These are phyloP conservation scores for Leptographium galeiforme DNA, from an alignment of 2,329 filamentous ascomycete species.

Conservation along the genomic window DNA sequence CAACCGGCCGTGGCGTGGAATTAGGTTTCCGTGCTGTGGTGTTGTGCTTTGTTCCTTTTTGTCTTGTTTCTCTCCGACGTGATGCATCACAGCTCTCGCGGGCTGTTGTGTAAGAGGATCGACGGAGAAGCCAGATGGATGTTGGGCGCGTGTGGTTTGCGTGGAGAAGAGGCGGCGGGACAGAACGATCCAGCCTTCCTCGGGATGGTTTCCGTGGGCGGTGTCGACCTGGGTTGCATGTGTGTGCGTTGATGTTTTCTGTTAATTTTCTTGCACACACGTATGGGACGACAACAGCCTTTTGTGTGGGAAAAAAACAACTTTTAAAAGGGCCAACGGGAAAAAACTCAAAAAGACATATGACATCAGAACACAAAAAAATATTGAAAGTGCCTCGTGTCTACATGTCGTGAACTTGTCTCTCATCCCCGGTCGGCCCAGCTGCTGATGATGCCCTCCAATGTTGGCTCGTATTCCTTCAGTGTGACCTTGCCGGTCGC, in stretches of 20 bases:
- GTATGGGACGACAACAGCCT: background rate
- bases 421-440: constrained; percentile 48
- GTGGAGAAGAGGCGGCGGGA: background rate
- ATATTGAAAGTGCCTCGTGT: background rate
- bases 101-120: constrained; percentile 3
- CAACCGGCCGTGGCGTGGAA: background rate
- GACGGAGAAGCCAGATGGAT: constrained; percentile 2
- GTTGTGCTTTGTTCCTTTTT: background rate
- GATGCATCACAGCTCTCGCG: background rate
- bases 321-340: background rate
- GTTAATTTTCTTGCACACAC: constrained; percentile 4
- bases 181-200: background rate
- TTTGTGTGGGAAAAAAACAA: constrained; percentile 1
- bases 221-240: constrained; percentile 3
- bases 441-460: constrained; percentile 72
- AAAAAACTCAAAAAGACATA: constrained; percentile 3
- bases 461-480: constrained; percentile 74
- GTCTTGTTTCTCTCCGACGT: constrained; percentile 2
- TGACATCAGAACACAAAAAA: constrained; percentile 6
- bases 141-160: background rate
- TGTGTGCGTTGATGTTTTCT: constrained; percentile 4
- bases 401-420: background rate
- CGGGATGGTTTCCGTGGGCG: background rate
- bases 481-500: constrained; percentile 57
- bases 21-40: background rate